phyloP scores from a whole-genome alignment of 306 rosid genomes.

The Arachis hypogaea region DNA sequence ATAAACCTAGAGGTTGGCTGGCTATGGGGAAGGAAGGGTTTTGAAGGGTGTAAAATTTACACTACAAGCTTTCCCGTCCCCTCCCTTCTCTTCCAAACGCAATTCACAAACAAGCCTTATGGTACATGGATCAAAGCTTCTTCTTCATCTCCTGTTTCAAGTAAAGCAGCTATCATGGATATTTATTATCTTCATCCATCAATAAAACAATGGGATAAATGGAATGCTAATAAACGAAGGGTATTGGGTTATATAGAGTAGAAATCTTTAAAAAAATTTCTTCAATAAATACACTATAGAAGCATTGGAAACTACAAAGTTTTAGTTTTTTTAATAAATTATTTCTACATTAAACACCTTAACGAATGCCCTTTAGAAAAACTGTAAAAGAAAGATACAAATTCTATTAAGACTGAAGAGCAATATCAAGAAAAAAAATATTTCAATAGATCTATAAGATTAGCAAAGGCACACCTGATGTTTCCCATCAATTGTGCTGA shows the following conservation, averaged over 20 bases:
- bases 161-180: slow-evolving; percentile 19
- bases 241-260: too few species aligned
- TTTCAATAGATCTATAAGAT: slow-evolving; percentile 15
- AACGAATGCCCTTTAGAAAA: too few species aligned
- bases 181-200: slow-evolving; percentile 14
- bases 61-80: too few species aligned
- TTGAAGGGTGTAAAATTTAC: too few species aligned
- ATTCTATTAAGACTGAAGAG: slow-evolving; percentile 27
- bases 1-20: slow-evolving; percentile 11
- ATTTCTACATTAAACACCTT: too few species aligned
- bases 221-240: background rate
- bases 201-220: slow-evolving; percentile 20
- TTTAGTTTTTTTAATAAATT: too few species aligned
- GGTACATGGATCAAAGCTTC: slow-evolving; percentile 5
- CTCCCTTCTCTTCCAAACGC: too few species aligned
- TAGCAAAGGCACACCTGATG: slow-evolving; percentile 54
- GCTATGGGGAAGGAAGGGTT: background rate
- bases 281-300: too few species aligned
- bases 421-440: slow-evolving; percentile 29
- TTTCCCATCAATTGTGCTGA: slow-evolving; percentile 51
- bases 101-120: background rate
- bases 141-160: background rate
- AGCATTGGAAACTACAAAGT: too few species aligned
- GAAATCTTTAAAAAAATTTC: too few species aligned
- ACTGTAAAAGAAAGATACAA: slow-evolving; percentile 17